Evolutionary conservation across 192 early-diverging fungal species (phyloP), one percentile per base, ranked within the genome.

Genomic region (Tieghemiomyces parasiticus): DNA sequence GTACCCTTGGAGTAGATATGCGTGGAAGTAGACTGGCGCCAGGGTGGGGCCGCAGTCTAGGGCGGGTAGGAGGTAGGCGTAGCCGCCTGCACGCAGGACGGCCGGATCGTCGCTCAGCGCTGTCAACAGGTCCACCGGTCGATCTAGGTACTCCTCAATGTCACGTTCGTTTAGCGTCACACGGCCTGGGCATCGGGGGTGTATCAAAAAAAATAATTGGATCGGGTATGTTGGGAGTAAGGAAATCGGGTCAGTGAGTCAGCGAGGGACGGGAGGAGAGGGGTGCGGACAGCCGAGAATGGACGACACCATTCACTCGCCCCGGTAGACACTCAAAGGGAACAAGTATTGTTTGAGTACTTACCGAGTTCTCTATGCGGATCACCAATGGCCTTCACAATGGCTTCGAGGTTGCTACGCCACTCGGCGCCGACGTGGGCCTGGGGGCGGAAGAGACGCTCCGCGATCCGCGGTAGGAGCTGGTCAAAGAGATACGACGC

Each of bases 1-100:
- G 33, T 35, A 58, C 32, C 32, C 55, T 34, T 58, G 55, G 19
- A 58, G 34, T 8, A 58, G 35, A 35, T 58, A 58, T 12, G 26
- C 33, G n/a, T 22, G 35, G 3, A n/a, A 38, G 24, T 35, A 58
- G 10, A 30, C 55, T 12, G 22, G 20, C 6, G 55, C 33, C 3
- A 58, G 22, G 22, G 20, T 12, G n/a, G 22, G 2, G 12, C 49
- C 49, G 12, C 49, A 20, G 49, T 50, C 49, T 1, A 50, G 49
- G 1, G 12, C 49, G 3, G 49, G 49, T 26, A 50, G 4, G 2
- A 10, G 22, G 49, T 50, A 28, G 22, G 22, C 22, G 22, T 12
- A 10, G 4, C 24, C 24, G 22, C 12, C n/a, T 10, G 24, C 24
- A 10, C 26, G n/a, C 26, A 12, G n/a, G 3, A 13, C n/a, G 49